Evolutionary conservation across 2,329 filamentous ascomycete species (phyloP).

Genomic region (Verticillium isaacii): DNA sequence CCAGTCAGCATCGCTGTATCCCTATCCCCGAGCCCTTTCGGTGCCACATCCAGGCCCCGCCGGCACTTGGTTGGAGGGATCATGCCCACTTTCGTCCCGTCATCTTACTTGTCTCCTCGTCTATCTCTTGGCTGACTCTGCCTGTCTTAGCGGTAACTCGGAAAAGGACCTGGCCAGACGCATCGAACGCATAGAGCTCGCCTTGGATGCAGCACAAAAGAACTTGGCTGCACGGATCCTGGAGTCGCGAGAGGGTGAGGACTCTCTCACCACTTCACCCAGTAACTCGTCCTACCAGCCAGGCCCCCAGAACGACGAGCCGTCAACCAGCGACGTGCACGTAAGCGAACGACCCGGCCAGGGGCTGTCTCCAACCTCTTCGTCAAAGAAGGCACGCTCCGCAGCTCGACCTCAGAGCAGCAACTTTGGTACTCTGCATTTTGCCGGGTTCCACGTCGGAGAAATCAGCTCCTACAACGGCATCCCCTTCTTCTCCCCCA

Average conservation of each 20-base stretch:
- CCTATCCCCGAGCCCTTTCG: neutral
- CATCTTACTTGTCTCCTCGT: neutral
- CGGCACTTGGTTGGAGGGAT: neutral
- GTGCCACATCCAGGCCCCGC: neutral
- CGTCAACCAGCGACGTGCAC: conserved; percentile 4
- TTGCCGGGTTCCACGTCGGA: conserved; percentile 41
- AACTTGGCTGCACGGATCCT: conserved; percentile 3
- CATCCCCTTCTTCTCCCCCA: conserved; percentile 41
- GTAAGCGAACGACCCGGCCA: conserved; percentile 1
- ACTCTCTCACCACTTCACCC: neutral
- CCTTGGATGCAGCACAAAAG: conserved; percentile 20
- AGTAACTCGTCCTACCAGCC: neutral
- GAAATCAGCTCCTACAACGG: conserved; percentile 41
- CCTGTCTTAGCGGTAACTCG: conserved; percentile 5
- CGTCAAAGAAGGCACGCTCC: neutral
- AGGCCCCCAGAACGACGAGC: neutral
- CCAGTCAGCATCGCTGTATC: neutral
- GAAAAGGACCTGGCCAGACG: conserved; percentile 27
- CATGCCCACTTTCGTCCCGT: neutral
- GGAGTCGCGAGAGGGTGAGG: conserved; percentile 1
- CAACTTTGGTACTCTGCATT: conserved; percentile 34
- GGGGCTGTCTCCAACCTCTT: neutral
- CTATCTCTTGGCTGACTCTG: neutral
- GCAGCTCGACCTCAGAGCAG: neutral
- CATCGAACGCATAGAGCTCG: conserved; percentile 33